Evolutionary conservation across 2,329 filamentous ascomycete species (phyloP).

Genomic region (Acrocalymma vagum): DNA sequence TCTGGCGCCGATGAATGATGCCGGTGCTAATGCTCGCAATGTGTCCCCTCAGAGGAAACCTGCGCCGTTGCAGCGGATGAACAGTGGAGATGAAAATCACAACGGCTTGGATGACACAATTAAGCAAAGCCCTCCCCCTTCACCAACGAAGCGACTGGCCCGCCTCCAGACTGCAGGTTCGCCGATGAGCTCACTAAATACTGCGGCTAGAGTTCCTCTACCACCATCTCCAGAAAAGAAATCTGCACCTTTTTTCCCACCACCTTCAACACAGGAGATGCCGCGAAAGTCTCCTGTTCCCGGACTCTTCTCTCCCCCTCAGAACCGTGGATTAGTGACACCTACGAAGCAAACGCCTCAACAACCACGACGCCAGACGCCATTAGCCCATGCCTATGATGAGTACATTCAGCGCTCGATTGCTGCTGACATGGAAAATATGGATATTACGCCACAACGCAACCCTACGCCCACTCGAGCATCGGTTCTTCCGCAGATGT

Average conservation of each 20-base stretch:
- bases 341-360: constrained; percentile 45
- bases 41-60: constrained; percentile 43
- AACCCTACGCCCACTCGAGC: constrained; percentile 42
- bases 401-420: constrained; percentile 60
- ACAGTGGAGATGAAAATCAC: constrained; percentile 45
- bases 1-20: constrained; percentile 79
- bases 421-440: constrained; percentile 48
- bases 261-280: constrained; percentile 33
- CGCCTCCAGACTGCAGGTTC: constrained; percentile 43
- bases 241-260: constrained; percentile 39
- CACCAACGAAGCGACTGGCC: constrained; percentile 52
- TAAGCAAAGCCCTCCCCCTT: constrained; percentile 48
- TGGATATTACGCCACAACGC: constrained; percentile 46
- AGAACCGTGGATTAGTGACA: constrained; percentile 35
- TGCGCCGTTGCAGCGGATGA: constrained; percentile 32
- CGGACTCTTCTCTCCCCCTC: constrained; percentile 40
- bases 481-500: constrained; percentile 40
- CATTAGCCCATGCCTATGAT: constrained; percentile 48
- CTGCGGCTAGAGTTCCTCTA: constrained; percentile 54
- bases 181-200: constrained; percentile 48
- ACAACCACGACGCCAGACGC: constrained; percentile 41
- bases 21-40: constrained; percentile 77
- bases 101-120: constrained; percentile 37
- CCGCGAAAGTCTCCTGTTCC: constrained; percentile 41
- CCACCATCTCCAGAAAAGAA: constrained; percentile 56